Percentiles rank a stretch among this genome's conserved stretches.
Evolutionary conservation across 305 asterid species (phyloP).

Genomic region (Salvia sclarea): DNA sequence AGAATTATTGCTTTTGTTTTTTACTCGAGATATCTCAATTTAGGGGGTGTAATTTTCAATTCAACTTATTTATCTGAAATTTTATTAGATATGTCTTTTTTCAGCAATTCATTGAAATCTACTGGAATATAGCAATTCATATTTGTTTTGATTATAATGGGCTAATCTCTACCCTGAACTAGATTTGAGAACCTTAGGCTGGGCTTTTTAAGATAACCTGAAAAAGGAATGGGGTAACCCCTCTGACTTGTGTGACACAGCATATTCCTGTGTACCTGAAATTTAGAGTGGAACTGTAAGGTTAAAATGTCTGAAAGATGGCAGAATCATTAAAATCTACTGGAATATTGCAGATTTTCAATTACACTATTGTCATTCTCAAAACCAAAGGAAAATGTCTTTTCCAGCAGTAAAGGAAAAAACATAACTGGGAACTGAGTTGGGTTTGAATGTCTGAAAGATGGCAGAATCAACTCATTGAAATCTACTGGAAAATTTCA

Average conservation of each 20-base stretch:
- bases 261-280: not conserved
- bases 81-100: too few relatives aligned
- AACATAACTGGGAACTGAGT: too few relatives aligned
- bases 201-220: not conserved
- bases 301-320: too few relatives aligned
- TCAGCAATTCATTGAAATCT: too few relatives aligned
- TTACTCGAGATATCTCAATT: not conserved
- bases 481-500: not conserved
- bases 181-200: not conserved
- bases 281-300: too few relatives aligned
- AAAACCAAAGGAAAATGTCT: too few relatives aligned
- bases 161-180: not conserved
- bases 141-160: not conserved
- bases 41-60: not conserved
- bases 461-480: not conserved
- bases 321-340: too few relatives aligned
- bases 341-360: not conserved
- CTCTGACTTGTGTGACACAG: not conserved
- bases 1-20: not conserved
- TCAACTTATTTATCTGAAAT: not conserved
- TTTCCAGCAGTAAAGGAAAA: too few relatives aligned
- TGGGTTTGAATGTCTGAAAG: not conserved
- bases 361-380: too few relatives aligned
- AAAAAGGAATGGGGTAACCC: not conserved
- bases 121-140: too few relatives aligned